These are phyloP conservation scores for Ogataea zsoltii DNA, from an alignment of 805 yeast genomes.

Conservation along the genomic window DNA sequence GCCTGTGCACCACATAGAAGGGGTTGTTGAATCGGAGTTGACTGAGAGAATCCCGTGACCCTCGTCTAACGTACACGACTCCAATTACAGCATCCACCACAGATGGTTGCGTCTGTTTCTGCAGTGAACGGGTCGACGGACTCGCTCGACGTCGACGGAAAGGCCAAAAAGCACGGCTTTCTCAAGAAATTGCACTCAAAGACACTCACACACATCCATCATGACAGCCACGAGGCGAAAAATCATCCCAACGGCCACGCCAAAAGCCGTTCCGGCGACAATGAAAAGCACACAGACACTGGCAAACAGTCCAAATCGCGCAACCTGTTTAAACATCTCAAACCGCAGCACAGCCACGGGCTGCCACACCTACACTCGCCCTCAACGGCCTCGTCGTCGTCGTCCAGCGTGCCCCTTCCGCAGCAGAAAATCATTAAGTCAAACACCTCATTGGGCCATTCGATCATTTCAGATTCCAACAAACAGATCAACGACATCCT, in stretches of 20 bases:
- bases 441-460: constrained; percentile 12
- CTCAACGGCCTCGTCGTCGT: neutral
- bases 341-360: constrained; percentile 8
- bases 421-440: constrained; percentile 9
- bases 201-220: constrained; percentile 14
- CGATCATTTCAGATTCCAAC: constrained; percentile 13
- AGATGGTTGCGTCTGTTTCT: constrained; percentile 11
- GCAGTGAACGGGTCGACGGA: constrained; percentile 8
- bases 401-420: neutral
- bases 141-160: constrained; percentile 6
- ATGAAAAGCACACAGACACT: too few relatives aligned
- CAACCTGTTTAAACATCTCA: constrained; percentile 13
- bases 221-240: neutral
- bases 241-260: neutral
- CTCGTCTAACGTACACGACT: too few relatives aligned
- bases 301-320: constrained; percentile 11
- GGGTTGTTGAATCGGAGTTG: neutral
- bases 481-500: constrained; percentile 22
- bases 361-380: neutral
- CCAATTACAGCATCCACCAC: neutral
- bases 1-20: neutral
- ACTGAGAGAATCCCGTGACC: neutral
- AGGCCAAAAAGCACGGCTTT: constrained; percentile 12
- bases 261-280: too few relatives aligned
- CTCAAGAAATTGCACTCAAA: constrained; percentile 17